phyloP scores from a whole-genome alignment of 768 basidiomycete genomes.

The Terana coerulea region DNA sequence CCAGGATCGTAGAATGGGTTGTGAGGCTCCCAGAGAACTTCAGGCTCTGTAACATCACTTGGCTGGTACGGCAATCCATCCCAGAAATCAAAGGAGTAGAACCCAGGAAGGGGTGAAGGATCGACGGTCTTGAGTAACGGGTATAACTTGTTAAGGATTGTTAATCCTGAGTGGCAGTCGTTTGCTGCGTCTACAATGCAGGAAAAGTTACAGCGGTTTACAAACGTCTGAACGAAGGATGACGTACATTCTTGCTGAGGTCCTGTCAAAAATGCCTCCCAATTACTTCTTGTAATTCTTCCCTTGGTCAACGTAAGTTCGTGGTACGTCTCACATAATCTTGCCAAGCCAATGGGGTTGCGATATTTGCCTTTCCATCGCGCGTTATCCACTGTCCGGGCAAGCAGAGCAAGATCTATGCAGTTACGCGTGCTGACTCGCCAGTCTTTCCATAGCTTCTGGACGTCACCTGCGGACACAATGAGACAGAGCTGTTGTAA shows the following conservation, averaged over 20 bases:
- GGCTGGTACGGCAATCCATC: slow-evolving; percentile 43
- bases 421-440: slow-evolving; percentile 43
- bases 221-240: slow-evolving; percentile 1
- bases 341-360: slow-evolving; percentile 56
- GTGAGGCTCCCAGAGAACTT: slow-evolving; percentile 43
- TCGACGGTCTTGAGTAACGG: slow-evolving; percentile 38
- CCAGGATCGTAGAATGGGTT: slow-evolving; percentile 76
- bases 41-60: slow-evolving; percentile 14
- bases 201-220: not conserved
- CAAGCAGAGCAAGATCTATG: slow-evolving; percentile 69
- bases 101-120: slow-evolving; percentile 32
- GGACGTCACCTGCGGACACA: slow-evolving; percentile 51
- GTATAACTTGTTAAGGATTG: slow-evolving; percentile 44
- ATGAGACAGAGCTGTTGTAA: not conserved
- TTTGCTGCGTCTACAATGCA: slow-evolving; percentile 57
- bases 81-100: slow-evolving; percentile 56
- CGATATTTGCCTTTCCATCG: slow-evolving; percentile 72
- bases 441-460: slow-evolving; percentile 53
- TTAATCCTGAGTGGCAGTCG: slow-evolving; percentile 64
- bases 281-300: slow-evolving; percentile 60
- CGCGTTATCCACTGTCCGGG: slow-evolving; percentile 63
- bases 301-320: slow-evolving; percentile 53
- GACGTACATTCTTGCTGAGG: slow-evolving; percentile 60
- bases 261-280: slow-evolving; percentile 49
- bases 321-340: slow-evolving; percentile 61